A percentile compares a stretch with the other conserved stretches of the same genome.
These are phyloP conservation scores for Brassica carinata DNA, from an alignment of 345 rosid genomes.

Conservation along the genomic window DNA sequence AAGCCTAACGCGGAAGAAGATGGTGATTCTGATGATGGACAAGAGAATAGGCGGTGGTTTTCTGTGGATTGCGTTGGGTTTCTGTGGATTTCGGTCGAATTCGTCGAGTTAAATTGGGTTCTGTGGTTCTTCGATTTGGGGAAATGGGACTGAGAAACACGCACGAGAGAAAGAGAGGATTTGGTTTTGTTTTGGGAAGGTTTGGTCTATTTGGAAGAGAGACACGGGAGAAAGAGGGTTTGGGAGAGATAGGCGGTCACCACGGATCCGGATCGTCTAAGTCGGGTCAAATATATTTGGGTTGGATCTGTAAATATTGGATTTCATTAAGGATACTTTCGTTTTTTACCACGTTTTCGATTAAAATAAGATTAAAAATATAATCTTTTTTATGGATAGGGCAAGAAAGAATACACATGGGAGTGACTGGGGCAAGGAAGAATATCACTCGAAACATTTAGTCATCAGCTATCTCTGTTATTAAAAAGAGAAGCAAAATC, in stretches of 20 bases:
- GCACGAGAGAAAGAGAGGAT: no score
- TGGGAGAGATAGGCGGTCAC: neutral
- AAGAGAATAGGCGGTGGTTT: no score
- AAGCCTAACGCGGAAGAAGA: neutral
- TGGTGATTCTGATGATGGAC: no score
- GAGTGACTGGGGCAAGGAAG: neutral
- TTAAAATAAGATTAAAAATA: neutral
- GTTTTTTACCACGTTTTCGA: neutral
- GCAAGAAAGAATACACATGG: neutral
- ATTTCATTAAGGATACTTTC: neutral
- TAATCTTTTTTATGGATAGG: neutral
- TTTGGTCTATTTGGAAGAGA: neutral
- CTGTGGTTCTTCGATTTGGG: no score
- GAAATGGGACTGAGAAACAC: neutral
- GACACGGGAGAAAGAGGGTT: neutral
- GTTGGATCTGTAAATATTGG: neutral
- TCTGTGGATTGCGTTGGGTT: no score
- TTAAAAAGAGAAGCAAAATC: neutral
- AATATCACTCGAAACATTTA: conserved; percentile 21
- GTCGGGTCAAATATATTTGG: neutral
- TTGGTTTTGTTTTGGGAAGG: no score
- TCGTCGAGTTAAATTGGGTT: no score
- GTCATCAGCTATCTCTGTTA: conserved; percentile 26
- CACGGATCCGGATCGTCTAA: neutral
- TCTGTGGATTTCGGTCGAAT: neutral